Evolutionary conservation across 2,329 filamentous ascomycete genomes (phyloP).

Genomic region (Microdochium trichocladiopsis): DNA sequence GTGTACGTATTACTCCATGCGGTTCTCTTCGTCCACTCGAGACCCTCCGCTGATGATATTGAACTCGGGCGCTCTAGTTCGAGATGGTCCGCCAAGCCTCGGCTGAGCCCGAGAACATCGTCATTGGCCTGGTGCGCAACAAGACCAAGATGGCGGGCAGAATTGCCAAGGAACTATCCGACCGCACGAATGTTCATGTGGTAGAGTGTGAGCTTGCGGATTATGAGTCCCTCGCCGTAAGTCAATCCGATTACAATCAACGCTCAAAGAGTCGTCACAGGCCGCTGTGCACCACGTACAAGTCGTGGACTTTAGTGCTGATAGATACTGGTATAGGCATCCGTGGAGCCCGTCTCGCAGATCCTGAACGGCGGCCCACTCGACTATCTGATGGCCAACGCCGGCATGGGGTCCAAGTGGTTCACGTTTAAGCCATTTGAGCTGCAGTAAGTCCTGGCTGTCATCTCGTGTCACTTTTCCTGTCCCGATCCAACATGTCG

Average conservation of each 20-base stretch:
- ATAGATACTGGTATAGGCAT: too few species aligned
- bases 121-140: conserved; percentile 41
- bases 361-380: conserved; percentile 30
- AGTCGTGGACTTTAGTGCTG: too few species aligned
- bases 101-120: conserved; percentile 29
- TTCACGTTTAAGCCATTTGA: conserved; percentile 24
- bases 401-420: conserved; percentile 23
- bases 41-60: background rate
- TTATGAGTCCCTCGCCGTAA: conserved; percentile 27
- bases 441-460: conserved; percentile 30
- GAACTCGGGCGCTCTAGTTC: conserved; percentile 24
- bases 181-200: conserved; percentile 34
- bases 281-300: too few species aligned
- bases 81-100: conserved; percentile 41
- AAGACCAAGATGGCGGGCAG: conserved; percentile 34
- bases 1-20: conserved; percentile 8
- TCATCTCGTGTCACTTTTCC: too few species aligned
- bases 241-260: too few species aligned
- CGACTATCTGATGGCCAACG: conserved; percentile 48
- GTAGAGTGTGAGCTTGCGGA: conserved; percentile 36
- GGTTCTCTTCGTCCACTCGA: too few species aligned
- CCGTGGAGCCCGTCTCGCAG: conserved; percentile 14
- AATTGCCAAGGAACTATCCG: conserved; percentile 28
- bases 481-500: too few species aligned
- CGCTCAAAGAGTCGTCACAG: too few species aligned